phyloP scores from a whole-genome alignment of 495 filamentous ascomycete species.

The Parathielavia appendiculata region DNA sequence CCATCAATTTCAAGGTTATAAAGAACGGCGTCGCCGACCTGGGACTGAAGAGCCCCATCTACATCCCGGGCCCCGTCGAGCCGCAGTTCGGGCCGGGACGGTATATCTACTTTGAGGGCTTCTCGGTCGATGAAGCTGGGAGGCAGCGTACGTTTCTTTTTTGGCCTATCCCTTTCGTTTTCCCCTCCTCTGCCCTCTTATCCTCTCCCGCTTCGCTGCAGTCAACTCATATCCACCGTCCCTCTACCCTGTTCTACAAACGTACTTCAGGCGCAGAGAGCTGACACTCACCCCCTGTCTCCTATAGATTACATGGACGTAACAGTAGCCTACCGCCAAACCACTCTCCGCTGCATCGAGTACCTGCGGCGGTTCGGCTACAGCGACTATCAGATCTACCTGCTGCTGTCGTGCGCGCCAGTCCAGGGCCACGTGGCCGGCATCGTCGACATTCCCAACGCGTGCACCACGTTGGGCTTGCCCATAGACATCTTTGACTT shows the following conservation, averaged over 20 bases:
- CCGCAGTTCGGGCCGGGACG: conserved; percentile 83
- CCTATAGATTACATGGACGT: conserved; percentile 81
- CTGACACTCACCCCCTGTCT: no score
- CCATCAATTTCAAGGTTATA: conserved; percentile 83
- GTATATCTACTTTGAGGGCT: conserved; percentile 90
- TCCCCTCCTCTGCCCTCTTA: neutral
- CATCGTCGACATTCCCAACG: conserved; percentile 78
- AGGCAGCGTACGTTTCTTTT: conserved; percentile 57
- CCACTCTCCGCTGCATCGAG: conserved; percentile 72
- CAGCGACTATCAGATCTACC: conserved; percentile 76
- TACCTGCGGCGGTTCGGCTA: conserved; percentile 79
- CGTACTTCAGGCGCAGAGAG: no score
- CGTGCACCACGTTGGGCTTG: conserved; percentile 83
- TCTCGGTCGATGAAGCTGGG: conserved; percentile 84
- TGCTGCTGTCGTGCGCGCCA: conserved; percentile 82
- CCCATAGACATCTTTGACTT: conserved; percentile 97
- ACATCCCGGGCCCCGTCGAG: conserved; percentile 85
- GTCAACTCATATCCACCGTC: no score
- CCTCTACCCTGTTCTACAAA: neutral
- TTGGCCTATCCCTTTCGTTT: neutral
- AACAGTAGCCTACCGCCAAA: conserved; percentile 87
- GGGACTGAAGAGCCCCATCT: conserved; percentile 81
- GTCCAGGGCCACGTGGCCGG: conserved; percentile 93
- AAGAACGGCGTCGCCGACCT: conserved; percentile 74
- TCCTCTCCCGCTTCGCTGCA: neutral